Conservation (phyloP, 2,329 filamentous ascomycete species). For the Arthrobotrys iridis region DNA sequence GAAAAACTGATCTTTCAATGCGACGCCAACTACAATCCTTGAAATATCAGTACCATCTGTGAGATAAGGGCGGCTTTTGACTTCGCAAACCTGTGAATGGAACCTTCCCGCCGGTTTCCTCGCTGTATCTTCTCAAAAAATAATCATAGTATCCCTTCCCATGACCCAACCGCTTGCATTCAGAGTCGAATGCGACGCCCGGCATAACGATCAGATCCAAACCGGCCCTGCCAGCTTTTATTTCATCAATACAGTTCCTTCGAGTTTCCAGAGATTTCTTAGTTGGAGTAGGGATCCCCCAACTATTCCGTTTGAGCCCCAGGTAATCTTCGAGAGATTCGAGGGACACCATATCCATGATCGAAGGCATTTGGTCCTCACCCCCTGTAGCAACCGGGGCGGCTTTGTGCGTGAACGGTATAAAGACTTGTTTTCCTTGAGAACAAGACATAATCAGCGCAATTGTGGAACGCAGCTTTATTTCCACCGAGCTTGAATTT, state of each 20-base stretch:
- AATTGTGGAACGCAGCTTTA: no score
- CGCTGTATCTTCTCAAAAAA: slow-evolving; percentile 81
- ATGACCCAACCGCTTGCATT: slow-evolving; percentile 82
- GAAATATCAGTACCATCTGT: slow-evolving; percentile 52
- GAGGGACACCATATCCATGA: slow-evolving; percentile 96
- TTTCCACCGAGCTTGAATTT: no score
- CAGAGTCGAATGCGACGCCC: slow-evolving; percentile 86
- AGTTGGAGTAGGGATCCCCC: slow-evolving; percentile 92
- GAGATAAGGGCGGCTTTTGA: slow-evolving; percentile 54
- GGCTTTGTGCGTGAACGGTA: slow-evolving; percentile 81
- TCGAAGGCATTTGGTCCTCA: slow-evolving; percentile 37
- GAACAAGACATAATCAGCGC: neutral
- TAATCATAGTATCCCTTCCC: slow-evolving; percentile 97
- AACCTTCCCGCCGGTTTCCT: slow-evolving; percentile 63
- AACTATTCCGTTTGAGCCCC: slow-evolving; percentile 78
- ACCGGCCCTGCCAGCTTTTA: slow-evolving; percentile 60
- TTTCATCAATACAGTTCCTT: slow-evolving; percentile 65
- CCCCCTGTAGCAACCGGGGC: neutral
- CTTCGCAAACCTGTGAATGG: slow-evolving; percentile 67
- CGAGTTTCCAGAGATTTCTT: slow-evolving; percentile 72
- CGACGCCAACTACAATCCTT: slow-evolving; percentile 71
- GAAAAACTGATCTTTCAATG: slow-evolving; percentile 86
- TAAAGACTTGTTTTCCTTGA: slow-evolving; percentile 82
- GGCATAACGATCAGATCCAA: slow-evolving; percentile 91
- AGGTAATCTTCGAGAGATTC: slow-evolving; percentile 79